Evolutionary conservation across 306 rosid species (phyloP).

Genomic region (Vicia villosa): DNA sequence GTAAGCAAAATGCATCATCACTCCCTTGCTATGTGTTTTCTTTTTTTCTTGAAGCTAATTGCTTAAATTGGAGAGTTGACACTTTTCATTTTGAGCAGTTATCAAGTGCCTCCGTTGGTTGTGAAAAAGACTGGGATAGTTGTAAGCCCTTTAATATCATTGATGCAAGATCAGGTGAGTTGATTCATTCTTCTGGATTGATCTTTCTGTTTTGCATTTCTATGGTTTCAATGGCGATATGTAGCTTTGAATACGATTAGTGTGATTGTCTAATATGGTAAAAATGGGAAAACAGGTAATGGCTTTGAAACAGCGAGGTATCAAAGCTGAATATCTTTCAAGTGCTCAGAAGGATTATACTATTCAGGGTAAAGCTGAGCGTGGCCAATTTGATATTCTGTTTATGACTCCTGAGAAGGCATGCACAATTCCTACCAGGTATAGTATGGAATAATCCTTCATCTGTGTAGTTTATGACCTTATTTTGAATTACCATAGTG

Average conservation of each 20-base stretch:
- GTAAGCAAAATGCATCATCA: slow-evolving; percentile 50
- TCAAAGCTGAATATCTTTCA: slow-evolving; percentile 83
- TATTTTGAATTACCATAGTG: slow-evolving; percentile 34
- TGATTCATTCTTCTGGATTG: not conserved
- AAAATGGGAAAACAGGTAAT: slow-evolving; percentile 63
- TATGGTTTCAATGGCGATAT: slow-evolving; percentile 14
- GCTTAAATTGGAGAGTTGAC: slow-evolving; percentile 5
- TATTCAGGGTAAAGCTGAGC: slow-evolving; percentile 75
- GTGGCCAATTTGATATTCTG: slow-evolving; percentile 72
- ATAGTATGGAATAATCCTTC: slow-evolving; percentile 21
- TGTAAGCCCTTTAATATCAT: slow-evolving; percentile 81
- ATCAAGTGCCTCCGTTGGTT: slow-evolving; percentile 91
- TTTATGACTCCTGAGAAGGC: slow-evolving; percentile 97
- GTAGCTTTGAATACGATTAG: not conserved
- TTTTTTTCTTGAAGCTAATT: slow-evolving; percentile 2
- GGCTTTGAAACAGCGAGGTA: slow-evolving; percentile 84
- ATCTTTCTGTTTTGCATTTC: slow-evolving; percentile 17
- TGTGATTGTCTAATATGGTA: slow-evolving; percentile 28
- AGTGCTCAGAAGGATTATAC: slow-evolving; percentile 75
- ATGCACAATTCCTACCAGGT: slow-evolving; percentile 73
- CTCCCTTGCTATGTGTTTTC: not conserved
- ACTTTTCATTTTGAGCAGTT: slow-evolving; percentile 44
- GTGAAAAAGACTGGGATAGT: slow-evolving; percentile 78
- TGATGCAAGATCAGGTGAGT: slow-evolving; percentile 92
- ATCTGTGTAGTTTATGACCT: not conserved